Evolutionary conservation across 805 yeast genomes (phyloP).

Genomic region (Zygosaccharomyces rouxii): DNA sequence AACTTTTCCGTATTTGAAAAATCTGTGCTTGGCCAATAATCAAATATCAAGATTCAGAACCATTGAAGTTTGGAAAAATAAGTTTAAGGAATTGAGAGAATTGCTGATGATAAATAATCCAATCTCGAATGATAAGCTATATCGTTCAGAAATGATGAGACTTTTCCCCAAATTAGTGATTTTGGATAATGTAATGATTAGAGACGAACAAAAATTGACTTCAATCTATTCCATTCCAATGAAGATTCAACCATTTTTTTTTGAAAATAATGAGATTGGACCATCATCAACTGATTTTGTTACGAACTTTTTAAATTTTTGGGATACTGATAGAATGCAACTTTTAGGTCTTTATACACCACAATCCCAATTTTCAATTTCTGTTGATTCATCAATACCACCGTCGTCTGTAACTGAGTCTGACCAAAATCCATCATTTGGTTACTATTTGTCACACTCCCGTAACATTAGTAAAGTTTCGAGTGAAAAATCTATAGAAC

Average conservation of each 20-base stretch:
- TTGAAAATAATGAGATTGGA: slow-evolving; percentile 71
- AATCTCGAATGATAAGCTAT: slow-evolving; percentile 43
- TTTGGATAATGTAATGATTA: slow-evolving; percentile 70
- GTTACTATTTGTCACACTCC: slow-evolving; percentile 66
- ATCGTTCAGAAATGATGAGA: slow-evolving; percentile 59
- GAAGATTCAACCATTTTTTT: slow-evolving; percentile 60
- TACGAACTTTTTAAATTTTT: slow-evolving; percentile 65
- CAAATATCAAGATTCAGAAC: slow-evolving; percentile 52
- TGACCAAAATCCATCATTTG: slow-evolving; percentile 46
- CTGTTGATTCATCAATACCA: slow-evolving; percentile 71
- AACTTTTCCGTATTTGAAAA: slow-evolving; percentile 69
- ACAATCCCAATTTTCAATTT: slow-evolving; percentile 79
- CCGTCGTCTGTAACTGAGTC: slow-evolving; percentile 34
- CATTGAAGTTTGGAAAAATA: slow-evolving; percentile 73
- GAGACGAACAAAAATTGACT: slow-evolving; percentile 63
- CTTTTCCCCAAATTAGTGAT: slow-evolving; percentile 76
- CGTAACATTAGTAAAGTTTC: slow-evolving; percentile 68
- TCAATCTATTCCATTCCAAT: slow-evolving; percentile 54
- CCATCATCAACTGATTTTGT: slow-evolving; percentile 71
- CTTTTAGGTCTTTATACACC: slow-evolving; percentile 70
- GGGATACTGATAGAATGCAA: slow-evolving; percentile 77
- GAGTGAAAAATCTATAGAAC: slow-evolving; percentile 48
- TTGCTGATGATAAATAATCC: slow-evolving; percentile 79
- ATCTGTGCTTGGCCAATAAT: slow-evolving; percentile 78
- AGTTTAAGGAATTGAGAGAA: slow-evolving; percentile 69